These are phyloP conservation scores for Pestalotiopsis sp. DNA, from an alignment of 2,329 filamentous ascomycete genomes.

Conservation along the genomic window DNA sequence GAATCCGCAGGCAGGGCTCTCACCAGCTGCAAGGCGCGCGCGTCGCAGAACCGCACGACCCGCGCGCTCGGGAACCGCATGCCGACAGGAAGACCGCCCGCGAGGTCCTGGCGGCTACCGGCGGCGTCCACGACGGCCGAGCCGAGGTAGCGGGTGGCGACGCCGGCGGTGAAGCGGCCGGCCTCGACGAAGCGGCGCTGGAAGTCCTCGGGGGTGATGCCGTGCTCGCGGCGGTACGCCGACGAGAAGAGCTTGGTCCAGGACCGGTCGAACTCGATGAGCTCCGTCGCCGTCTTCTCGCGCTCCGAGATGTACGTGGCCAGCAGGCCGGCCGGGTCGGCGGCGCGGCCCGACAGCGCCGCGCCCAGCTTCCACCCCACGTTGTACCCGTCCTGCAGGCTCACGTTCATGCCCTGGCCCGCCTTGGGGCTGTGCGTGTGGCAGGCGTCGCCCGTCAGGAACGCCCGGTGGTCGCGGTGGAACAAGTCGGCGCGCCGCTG, in stretches of 20 bases:
- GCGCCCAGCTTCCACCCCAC: slow-evolving; percentile 62
- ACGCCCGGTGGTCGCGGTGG: slow-evolving; percentile 58
- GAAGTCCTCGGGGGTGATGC: slow-evolving; percentile 51
- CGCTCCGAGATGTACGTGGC: slow-evolving; percentile 57
- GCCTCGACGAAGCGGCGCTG: slow-evolving; percentile 59
- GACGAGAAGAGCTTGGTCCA: slow-evolving; percentile 56
- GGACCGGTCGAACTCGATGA: slow-evolving; percentile 63
- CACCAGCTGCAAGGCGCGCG: slow-evolving; percentile 56
- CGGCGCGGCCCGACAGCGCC: slow-evolving; percentile 46
- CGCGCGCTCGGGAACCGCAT: slow-evolving; percentile 61
- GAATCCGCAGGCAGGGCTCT: slow-evolving; percentile 50
- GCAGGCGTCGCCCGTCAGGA: slow-evolving; percentile 66
- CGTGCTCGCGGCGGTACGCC: slow-evolving; percentile 36
- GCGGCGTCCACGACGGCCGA: slow-evolving; percentile 46
- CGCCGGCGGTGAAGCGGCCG: slow-evolving; percentile 62
- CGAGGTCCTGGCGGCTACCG: slow-evolving; percentile 37
- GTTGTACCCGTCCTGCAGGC: slow-evolving; percentile 65
- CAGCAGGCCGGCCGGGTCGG: slow-evolving; percentile 38
- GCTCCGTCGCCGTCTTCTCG: slow-evolving; percentile 53
- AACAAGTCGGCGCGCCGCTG: slow-evolving; percentile 63
- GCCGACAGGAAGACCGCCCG: slow-evolving; percentile 47
- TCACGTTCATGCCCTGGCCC: slow-evolving; percentile 65
- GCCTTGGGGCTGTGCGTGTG: slow-evolving; percentile 71
- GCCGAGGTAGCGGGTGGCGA: slow-evolving; percentile 56
- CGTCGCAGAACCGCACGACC: slow-evolving; percentile 63